Conservation (phyloP, 768 basidiomycete species). For the Hebeloma cylindrosporum region DNA sequence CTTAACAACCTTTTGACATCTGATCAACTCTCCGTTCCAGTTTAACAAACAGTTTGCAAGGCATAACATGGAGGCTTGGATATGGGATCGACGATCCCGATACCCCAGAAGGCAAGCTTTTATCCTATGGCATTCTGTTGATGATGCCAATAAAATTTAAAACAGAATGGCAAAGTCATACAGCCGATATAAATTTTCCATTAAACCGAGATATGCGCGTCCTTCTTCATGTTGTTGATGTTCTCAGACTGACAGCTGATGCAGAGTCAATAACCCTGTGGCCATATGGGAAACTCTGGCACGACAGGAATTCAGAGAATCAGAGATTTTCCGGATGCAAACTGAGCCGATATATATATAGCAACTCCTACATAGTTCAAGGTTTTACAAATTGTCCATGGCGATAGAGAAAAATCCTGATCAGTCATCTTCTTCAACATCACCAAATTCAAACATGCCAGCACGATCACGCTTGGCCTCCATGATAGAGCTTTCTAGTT, state of each 20-base stretch:
- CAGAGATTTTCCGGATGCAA: conserved; percentile 8
- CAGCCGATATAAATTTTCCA: conserved; percentile 52
- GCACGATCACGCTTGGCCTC: conserved; percentile 72
- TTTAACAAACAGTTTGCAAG: conserved; percentile 55
- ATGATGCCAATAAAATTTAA: neutral
- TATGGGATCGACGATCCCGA: conserved; percentile 53
- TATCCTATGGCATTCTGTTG: neutral
- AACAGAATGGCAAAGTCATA: conserved; percentile 59
- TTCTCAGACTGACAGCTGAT: conserved; percentile 20
- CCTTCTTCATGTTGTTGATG: conserved; percentile 2
- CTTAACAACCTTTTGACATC: neutral
- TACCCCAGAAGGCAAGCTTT: conserved; percentile 54
- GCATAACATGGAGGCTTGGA: conserved; percentile 64
- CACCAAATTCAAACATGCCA: conserved; percentile 92
- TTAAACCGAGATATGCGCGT: conserved; percentile 50
- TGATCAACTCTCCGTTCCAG: conserved; percentile 24
- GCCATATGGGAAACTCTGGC: conserved; percentile 54
- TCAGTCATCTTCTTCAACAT: conserved; percentile 81
- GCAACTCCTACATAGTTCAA: neutral
- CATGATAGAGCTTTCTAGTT: conserved; percentile 57
- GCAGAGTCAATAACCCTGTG: conserved; percentile 55
- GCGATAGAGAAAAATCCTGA: neutral
- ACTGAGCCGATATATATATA: conserved; percentile 3
- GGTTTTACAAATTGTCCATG: no score
- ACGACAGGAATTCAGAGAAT: conserved; percentile 13